Percentiles rank a stretch among this genome's conserved stretches.
These are phyloP conservation scores for Podospora bellae-mahoneyi DNA, from an alignment of 495 filamentous ascomycete species.

Conservation along the genomic window DNA sequence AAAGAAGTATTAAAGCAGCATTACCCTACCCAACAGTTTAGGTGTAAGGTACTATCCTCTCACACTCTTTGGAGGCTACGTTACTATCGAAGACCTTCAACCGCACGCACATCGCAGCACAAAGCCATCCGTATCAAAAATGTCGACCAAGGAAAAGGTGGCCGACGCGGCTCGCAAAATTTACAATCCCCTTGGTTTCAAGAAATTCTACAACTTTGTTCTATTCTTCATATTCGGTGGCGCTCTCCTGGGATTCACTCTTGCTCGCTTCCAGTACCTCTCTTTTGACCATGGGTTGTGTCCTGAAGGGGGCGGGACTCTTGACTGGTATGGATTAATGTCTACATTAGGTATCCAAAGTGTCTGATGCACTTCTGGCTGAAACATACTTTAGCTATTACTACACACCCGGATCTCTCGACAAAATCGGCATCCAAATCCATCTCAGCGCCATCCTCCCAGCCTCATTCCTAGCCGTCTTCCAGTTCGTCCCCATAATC, in stretches of 20 bases:
- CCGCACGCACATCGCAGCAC: background rate
- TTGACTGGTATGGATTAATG: slow-evolving; percentile 36
- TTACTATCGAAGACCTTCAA: background rate
- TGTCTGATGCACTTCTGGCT: slow-evolving; percentile 5
- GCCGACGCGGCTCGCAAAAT: slow-evolving; percentile 13
- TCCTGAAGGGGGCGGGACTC: slow-evolving; percentile 27
- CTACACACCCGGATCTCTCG: slow-evolving; percentile 28
- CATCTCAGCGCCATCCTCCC: slow-evolving; percentile 51
- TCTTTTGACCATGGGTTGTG: slow-evolving; percentile 30
- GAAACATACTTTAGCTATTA: slow-evolving; percentile 35
- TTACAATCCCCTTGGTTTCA: slow-evolving; percentile 36
- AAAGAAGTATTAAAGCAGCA: background rate
- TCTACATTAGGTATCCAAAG: too few species aligned
- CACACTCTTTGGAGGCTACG: background rate
- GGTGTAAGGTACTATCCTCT: background rate
- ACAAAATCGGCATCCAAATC: slow-evolving; percentile 45
- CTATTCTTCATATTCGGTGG: slow-evolving; percentile 37
- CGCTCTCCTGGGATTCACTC: slow-evolving; percentile 35
- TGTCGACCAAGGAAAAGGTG: background rate
- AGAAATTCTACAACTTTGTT: slow-evolving; percentile 40
- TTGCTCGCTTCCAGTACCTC: slow-evolving; percentile 38
- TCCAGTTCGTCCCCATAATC: slow-evolving; percentile 54
- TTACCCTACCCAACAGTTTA: background rate
- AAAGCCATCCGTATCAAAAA: background rate
- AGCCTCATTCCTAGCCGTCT: slow-evolving; percentile 43